Evolutionary conservation across 2,329 filamentous ascomycete genomes (phyloP).

Genomic region (Monosporascus sp.): DNA sequence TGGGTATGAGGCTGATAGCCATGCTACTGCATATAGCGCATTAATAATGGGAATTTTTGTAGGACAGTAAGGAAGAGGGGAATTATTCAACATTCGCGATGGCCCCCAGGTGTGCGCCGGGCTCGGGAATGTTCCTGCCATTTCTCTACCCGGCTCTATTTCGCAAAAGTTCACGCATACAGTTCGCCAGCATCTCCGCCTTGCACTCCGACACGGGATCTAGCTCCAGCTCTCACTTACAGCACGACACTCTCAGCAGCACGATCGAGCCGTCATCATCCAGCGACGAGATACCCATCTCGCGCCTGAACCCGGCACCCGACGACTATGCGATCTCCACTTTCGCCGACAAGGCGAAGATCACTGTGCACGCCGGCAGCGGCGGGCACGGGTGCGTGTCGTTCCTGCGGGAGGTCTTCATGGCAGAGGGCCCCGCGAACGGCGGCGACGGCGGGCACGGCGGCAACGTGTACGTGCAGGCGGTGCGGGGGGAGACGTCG

Average conservation of each 20-base stretch:
- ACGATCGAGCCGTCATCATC: slow-evolving; percentile 22
- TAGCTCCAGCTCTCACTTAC: slow-evolving; percentile 11
- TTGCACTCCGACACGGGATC: slow-evolving; percentile 9
- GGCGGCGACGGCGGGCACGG: slow-evolving; percentile 91
- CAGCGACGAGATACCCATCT: slow-evolving; percentile 36
- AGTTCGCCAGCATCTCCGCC: slow-evolving; percentile 20
- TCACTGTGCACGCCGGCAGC: slow-evolving; percentile 71
- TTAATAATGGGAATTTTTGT: no score
- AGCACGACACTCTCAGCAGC: slow-evolving; percentile 11
- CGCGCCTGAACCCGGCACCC: slow-evolving; percentile 73
- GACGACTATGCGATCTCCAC: slow-evolving; percentile 78
- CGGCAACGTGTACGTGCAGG: slow-evolving; percentile 91
- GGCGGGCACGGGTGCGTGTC: slow-evolving; percentile 93
- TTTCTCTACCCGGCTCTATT: slow-evolving; percentile 49
- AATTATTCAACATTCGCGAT: slow-evolving; percentile 20
- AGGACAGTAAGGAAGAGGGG: no score
- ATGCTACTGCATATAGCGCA: no score
- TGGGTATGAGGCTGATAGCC: no score
- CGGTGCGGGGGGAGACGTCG: slow-evolving; percentile 84
- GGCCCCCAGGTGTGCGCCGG: slow-evolving; percentile 36
- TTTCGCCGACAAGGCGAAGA: slow-evolving; percentile 80
- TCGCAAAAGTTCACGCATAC: slow-evolving; percentile 20
- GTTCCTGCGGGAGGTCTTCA: slow-evolving; percentile 86
- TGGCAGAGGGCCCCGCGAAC: slow-evolving; percentile 85
- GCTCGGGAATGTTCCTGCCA: slow-evolving; percentile 34